These are phyloP conservation scores for Pluteus cervinus DNA, from an alignment of 768 basidiomycete genomes.

Conservation along the genomic window DNA sequence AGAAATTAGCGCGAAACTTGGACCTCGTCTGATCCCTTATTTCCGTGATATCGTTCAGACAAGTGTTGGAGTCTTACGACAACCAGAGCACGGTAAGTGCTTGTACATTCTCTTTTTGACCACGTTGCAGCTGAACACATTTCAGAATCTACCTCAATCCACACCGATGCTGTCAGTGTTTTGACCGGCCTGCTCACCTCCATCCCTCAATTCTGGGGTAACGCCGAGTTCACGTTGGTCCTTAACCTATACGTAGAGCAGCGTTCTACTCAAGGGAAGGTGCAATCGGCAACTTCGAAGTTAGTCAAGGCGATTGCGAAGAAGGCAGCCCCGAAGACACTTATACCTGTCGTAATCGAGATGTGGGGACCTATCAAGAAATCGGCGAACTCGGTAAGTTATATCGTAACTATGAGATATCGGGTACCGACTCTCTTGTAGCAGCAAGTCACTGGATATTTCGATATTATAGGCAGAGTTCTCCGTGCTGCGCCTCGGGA, in stretches of 20 bases:
- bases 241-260: constrained; percentile 51
- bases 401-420: background rate
- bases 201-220: constrained; percentile 81
- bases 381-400: constrained; percentile 30
- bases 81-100: constrained; percentile 29
- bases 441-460: constrained; percentile 46
- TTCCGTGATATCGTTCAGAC: constrained; percentile 67
- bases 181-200: constrained; percentile 66
- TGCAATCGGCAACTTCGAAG: constrained; percentile 28
- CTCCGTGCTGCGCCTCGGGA: constrained; percentile 60
- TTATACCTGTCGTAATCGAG: constrained; percentile 60
- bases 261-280: constrained; percentile 23
- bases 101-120: no score
- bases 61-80: constrained; percentile 42
- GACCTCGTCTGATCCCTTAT: constrained; percentile 83
- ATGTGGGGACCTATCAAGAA: constrained; percentile 41
- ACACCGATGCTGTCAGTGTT: constrained; percentile 38
- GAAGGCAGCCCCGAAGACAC: constrained; percentile 56
- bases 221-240: constrained; percentile 49
- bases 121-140: no score
- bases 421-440: constrained; percentile 9
- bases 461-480: constrained; percentile 60
- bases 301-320: constrained; percentile 67
- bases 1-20: constrained; percentile 69
- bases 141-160: no score